phyloP scores from a whole-genome alignment of 148 eudicot genomes.

The Rhododendron vialii region DNA sequence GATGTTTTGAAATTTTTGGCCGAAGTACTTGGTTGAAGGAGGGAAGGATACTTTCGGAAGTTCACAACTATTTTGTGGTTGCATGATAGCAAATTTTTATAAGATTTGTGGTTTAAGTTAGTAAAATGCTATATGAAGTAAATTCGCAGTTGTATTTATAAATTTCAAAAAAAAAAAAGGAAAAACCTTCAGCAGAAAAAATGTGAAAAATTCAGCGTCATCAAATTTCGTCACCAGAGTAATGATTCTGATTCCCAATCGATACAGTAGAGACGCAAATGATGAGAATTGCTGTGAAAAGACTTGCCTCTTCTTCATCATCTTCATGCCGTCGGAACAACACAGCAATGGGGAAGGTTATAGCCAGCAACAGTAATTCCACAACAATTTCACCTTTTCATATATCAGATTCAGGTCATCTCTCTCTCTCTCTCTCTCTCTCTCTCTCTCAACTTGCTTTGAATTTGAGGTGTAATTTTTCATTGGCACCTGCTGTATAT shows the following conservation, averaged over 20 bases:
- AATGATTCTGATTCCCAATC: neutral
- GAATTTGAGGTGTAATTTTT: neutral
- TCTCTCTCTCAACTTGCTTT: neutral
- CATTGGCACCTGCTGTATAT: neutral
- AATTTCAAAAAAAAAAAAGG: too few species aligned
- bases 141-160: too few species aligned
- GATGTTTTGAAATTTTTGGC: too few species aligned
- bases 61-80: too few species aligned
- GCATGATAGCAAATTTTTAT: too few species aligned
- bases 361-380: neutral
- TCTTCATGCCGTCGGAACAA: constrained; percentile 26
- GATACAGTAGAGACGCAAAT: neutral
- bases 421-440: neutral
- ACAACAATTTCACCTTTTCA: neutral
- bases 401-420: neutral
- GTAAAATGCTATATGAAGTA: too few species aligned
- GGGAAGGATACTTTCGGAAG: too few species aligned
- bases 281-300: constrained; percentile 54
- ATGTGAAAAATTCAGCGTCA: neutral
- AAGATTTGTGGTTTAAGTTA: too few species aligned
- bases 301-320: constrained; percentile 61
- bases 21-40: too few species aligned
- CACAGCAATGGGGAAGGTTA: neutral
- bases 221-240: neutral
- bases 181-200: neutral